Evolutionary conservation across 1,284 basidiomycete species (phyloP).

Genomic region (Cryptococcus jaspeensis): DNA sequence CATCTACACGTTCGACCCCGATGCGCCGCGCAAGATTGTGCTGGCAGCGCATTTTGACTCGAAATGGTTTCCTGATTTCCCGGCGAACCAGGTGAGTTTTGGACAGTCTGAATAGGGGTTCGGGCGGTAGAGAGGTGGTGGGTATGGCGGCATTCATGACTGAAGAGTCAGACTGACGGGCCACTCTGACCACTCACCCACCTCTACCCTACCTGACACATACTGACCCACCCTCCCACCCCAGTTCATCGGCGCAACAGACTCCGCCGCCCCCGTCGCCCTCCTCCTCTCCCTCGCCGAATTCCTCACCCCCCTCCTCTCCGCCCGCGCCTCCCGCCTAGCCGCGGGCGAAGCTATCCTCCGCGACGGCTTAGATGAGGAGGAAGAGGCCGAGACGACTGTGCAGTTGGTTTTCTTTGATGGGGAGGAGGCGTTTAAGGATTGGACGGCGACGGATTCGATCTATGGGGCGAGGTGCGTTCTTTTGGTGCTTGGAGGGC

Average conservation of each 20-base stretch:
- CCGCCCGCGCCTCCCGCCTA: slow-evolving; percentile 61
- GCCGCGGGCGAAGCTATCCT: slow-evolving; percentile 50
- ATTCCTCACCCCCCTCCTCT: slow-evolving; percentile 68
- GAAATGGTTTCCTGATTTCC: slow-evolving; percentile 76
- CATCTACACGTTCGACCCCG: slow-evolving; percentile 88
- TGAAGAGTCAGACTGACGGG: no score
- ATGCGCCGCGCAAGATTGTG: slow-evolving; percentile 77
- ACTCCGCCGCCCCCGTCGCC: slow-evolving; percentile 93
- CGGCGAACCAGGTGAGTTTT: slow-evolving; percentile 67
- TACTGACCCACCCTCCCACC: not conserved
- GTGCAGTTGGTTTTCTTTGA: slow-evolving; percentile 97
- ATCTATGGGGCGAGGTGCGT: slow-evolving; percentile 86
- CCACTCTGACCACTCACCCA: no score
- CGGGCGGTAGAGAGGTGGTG: not conserved
- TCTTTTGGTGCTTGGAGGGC: not conserved
- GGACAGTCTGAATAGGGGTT: not conserved
- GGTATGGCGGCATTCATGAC: no score
- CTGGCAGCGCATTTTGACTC: slow-evolving; percentile 94
- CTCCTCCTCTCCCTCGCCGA: slow-evolving; percentile 89
- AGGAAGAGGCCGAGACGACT: slow-evolving; percentile 75
- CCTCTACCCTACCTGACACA: not conserved
- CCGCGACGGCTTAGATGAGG: slow-evolving; percentile 58
- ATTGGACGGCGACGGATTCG: slow-evolving; percentile 87
- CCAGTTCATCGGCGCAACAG: slow-evolving; percentile 95
- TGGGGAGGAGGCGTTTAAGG: slow-evolving; percentile 92